Evolutionary conservation across 169 alveolate species (phyloP).

Genomic region (Condylostoma magnum): DNA sequence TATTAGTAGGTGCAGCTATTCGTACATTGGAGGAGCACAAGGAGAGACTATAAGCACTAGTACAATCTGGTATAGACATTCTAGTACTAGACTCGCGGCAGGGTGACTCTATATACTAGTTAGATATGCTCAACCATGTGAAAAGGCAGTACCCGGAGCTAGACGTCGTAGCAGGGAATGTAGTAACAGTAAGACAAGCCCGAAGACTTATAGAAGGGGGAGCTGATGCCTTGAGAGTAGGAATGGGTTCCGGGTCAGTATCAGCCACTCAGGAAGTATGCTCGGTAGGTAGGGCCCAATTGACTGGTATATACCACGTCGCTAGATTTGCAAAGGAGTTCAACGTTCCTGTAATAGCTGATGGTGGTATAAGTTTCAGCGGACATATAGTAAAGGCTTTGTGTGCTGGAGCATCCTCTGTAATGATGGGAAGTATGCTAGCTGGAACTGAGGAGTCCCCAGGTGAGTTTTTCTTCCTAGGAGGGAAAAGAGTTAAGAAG

Average conservation of each 20-base stretch:
- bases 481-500: conserved; percentile 78
- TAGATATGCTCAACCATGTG: conserved; percentile 84
- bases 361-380: conserved; percentile 92
- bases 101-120: conserved; percentile 89
- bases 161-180: conserved; percentile 93
- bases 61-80: conserved; percentile 65
- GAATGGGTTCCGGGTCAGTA: conserved; percentile 96
- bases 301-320: conserved; percentile 91
- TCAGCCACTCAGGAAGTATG: conserved; percentile 91
- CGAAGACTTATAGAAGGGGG: conserved; percentile 84
- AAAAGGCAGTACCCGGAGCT: conserved; percentile 76
- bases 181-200: conserved; percentile 90
- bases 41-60: conserved; percentile 44
- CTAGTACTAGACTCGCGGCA: conserved; percentile 92
- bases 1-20: conserved; percentile 87
- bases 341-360: conserved; percentile 89
- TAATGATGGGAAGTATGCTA: conserved; percentile 89
- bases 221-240: conserved; percentile 86
- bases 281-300: conserved; percentile 91
- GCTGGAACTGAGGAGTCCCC: conserved; percentile 96
- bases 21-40: conserved; percentile 53
- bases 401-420: conserved; percentile 91
- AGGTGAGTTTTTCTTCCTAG: conserved; percentile 88
- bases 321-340: conserved; percentile 79
- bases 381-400: conserved; percentile 93